Evolutionary conservation across 1,284 basidiomycete genomes (phyloP), one percentile per base, ranked within the genome.

Genomic region (Mycosarcoma maydis): DNA sequence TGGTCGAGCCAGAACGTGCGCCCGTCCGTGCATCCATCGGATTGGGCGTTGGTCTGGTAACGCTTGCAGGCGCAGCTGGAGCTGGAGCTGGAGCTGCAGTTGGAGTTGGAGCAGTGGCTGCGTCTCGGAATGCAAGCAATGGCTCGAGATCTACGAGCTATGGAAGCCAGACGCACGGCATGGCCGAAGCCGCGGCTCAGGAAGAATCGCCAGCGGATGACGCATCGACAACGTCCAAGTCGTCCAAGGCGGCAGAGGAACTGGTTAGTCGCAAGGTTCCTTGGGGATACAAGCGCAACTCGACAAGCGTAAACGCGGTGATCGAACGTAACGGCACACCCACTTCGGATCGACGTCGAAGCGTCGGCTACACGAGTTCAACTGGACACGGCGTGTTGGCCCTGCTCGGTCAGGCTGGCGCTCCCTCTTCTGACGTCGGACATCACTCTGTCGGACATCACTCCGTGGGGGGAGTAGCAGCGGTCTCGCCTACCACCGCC

Each of bases 211-310:
- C 41, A 27, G 52, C 43, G 14, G 62, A 59, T 29, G 62, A 66
- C 29, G 47, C 52, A n/a, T 60, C 51, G 10, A 33, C 62, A 6
- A 48, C 51, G 4, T 59, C 56, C 40, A 60, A 52, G 27, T 49
- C 39, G 37, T 24, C 46, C 34, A 59, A 55, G 34, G 22, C 47
- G 5, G 14, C 50, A 3, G 65, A 69, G 7, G 69, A 70, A 38
- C 47, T 69, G 22, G 66, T 68, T n/a, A 74, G 74, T 42, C 65
- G 74, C 33, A 76, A 76, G 30, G 64, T 78, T 17, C 74, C 74
- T 11, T 76, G 72, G 72, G 60, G 65, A 24, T 76, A 76, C 43
- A 68, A 67, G 23, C 60, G 72, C 30, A 59, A 57, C 19, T 74
- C 72, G 20, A 48, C 59, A 26, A 62, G 54, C 43, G 30, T 47